These are phyloP conservation scores for Gynochthodes officinalis DNA, from an alignment of 257 asterid genomes.

Conservation along the genomic window DNA sequence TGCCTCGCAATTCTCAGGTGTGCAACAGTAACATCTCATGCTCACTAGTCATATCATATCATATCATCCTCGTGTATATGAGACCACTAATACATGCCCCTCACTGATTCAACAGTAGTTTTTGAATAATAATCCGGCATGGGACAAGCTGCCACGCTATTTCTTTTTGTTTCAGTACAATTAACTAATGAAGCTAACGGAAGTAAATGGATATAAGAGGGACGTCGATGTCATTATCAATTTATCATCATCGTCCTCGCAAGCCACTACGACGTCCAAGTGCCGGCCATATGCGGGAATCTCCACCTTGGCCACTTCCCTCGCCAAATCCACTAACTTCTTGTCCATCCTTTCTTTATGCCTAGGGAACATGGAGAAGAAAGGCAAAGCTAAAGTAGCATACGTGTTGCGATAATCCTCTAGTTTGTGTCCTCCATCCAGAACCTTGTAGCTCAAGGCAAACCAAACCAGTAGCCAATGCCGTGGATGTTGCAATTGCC, in stretches of 20 bases:
- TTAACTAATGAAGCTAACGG: slow-evolving; percentile 27
- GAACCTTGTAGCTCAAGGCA: slow-evolving; percentile 90
- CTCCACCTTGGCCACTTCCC: slow-evolving; percentile 78
- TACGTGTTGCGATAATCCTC: slow-evolving; percentile 92
- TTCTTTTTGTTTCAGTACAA: not conserved
- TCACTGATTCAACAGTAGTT: not conserved
- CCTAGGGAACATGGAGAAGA: slow-evolving; percentile 84
- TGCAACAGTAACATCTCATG: not conserved
- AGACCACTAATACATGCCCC: not conserved
- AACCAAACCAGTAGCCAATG: slow-evolving; percentile 89
- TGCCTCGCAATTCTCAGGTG: not conserved
- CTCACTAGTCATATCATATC: not conserved
- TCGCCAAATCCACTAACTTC: slow-evolving; percentile 58
- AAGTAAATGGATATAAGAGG: slow-evolving; percentile 76
- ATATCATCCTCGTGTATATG: not conserved
- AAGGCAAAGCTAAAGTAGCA: slow-evolving; percentile 82
- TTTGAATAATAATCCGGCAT: not conserved
- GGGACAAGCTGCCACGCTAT: not conserved
- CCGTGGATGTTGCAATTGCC: slow-evolving; percentile 90
- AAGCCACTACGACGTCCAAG: slow-evolving; percentile 75
- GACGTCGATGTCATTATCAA: slow-evolving; percentile 75
- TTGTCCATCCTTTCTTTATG: slow-evolving; percentile 87
- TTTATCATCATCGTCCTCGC: slow-evolving; percentile 89
- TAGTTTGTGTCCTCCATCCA: slow-evolving; percentile 64
- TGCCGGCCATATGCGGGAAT: slow-evolving; percentile 64